A percentile compares a stretch with the other conserved stretches of the same genome.
Conservation (phyloP, 2,329 filamentous ascomycete species). For the Lecanicillium sp. region DNA sequence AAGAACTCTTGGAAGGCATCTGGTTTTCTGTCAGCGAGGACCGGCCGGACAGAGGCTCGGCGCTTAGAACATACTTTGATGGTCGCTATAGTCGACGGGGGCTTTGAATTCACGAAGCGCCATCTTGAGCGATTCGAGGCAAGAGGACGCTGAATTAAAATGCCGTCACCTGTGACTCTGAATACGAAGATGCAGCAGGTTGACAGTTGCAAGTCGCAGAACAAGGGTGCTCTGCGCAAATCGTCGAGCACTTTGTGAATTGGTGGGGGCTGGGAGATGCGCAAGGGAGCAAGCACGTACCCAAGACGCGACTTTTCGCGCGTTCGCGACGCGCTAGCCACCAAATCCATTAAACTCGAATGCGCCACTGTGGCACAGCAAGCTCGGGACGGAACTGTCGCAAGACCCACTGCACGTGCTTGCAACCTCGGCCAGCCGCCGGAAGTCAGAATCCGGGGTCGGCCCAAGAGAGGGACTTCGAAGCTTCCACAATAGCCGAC, state of each 20-base stretch:
- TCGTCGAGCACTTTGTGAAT: background rate
- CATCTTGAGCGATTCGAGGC: constrained; percentile 46
- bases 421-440: constrained; percentile 24
- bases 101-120: constrained; percentile 73
- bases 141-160: constrained; percentile 5
- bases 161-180: background rate
- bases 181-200: constrained; percentile 1
- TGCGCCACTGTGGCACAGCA: constrained; percentile 11
- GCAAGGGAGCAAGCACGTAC: constrained; percentile 5
- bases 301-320: constrained; percentile 26
- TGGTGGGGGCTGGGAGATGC: constrained; percentile 18
- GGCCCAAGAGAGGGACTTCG: background rate
- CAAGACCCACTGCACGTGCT: constrained; percentile 23
- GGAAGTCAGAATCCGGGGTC: constrained; percentile 8
- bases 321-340: constrained; percentile 19
- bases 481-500: background rate
- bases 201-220: constrained; percentile 3
- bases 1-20: constrained; percentile 84
- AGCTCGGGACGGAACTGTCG: background rate
- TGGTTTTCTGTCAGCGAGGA: constrained; percentile 30
- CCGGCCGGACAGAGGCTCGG: background rate
- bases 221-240: constrained; percentile 4
- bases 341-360: constrained; percentile 18
- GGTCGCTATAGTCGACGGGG: constrained; percentile 79
- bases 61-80: constrained; percentile 55